Evolutionary conservation across 148 eudicot species (phyloP).

Genomic region (Rhododendron griersonianum): DNA sequence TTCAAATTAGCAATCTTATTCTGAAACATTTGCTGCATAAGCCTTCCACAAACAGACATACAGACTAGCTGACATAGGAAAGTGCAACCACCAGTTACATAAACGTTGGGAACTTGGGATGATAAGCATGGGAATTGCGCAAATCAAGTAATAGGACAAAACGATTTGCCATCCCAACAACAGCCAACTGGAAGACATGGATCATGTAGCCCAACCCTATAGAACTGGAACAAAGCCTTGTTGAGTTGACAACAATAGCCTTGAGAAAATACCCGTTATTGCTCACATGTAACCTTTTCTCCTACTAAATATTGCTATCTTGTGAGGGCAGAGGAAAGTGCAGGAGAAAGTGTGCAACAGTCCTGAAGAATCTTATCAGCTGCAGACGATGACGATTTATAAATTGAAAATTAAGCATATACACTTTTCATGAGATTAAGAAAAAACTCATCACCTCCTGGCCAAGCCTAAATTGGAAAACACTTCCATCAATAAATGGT

Average conservation of each 20-base stretch:
- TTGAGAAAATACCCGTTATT: neutral
- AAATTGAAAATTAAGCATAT: neutral
- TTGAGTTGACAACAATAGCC: neutral
- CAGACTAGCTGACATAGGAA: neutral
- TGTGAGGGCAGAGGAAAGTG: neutral
- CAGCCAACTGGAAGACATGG: neutral
- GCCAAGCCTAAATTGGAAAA: neutral
- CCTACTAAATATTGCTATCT: neutral
- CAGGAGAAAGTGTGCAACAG: neutral
- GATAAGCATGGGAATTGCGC: neutral
- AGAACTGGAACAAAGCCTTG: neutral
- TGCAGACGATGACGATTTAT: neutral
- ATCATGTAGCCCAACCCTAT: neutral
- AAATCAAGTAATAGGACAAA: neutral
- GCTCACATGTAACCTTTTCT: neutral
- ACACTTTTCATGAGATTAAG: neutral
- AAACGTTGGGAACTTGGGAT: neutral
- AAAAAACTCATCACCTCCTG: neutral
- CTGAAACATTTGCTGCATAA: neutral
- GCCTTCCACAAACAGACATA: constrained; percentile 7
- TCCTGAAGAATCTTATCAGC: neutral
- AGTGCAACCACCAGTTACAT: neutral
- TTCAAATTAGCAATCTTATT: neutral
- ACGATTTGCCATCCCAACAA: neutral
- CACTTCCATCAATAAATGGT: neutral